Percentiles rank a stretch among this genome's conserved stretches.
Conservation (phyloP, 345 rosid genomes). For the Arabidopsis suecica region DNA sequence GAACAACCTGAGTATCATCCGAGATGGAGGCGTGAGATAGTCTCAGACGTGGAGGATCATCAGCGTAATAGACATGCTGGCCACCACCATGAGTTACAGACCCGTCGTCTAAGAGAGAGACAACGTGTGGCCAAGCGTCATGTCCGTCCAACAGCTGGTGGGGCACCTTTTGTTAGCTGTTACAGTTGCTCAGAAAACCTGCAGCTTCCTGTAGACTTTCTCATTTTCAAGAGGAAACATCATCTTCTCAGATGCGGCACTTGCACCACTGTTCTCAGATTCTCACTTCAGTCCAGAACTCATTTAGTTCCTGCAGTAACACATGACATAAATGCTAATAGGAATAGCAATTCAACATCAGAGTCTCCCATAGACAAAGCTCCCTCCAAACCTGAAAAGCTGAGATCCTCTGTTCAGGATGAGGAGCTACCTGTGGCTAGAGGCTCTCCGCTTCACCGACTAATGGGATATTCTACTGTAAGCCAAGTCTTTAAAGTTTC, state of each 20-base stretch:
- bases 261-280: constrained; percentile 67
- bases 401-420: constrained; percentile 46
- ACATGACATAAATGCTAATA: constrained; percentile 39
- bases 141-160: constrained; percentile 79
- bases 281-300: constrained; percentile 60
- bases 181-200: constrained; percentile 58
- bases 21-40: constrained; percentile 47
- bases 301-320: constrained; percentile 55
- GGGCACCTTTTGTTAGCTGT: constrained; percentile 78
- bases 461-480: constrained; percentile 89
- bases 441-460: constrained; percentile 74
- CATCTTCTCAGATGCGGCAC: constrained; percentile 80
- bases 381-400: constrained; percentile 41
- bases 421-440: constrained; percentile 51
- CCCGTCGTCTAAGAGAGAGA: constrained; percentile 52
- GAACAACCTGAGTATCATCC: constrained; percentile 56
- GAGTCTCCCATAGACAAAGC: constrained; percentile 44
- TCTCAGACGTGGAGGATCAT: constrained; percentile 51
- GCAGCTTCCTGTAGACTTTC: constrained; percentile 84
- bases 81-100: constrained; percentile 44
- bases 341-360: constrained; percentile 42
- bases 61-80: constrained; percentile 49
- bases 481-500: constrained; percentile 57
- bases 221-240: constrained; percentile 60
- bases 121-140: constrained; percentile 60